These are phyloP conservation scores for Hysterium pulicare DNA, from an alignment of 2,329 filamentous ascomycete species.

Conservation along the genomic window DNA sequence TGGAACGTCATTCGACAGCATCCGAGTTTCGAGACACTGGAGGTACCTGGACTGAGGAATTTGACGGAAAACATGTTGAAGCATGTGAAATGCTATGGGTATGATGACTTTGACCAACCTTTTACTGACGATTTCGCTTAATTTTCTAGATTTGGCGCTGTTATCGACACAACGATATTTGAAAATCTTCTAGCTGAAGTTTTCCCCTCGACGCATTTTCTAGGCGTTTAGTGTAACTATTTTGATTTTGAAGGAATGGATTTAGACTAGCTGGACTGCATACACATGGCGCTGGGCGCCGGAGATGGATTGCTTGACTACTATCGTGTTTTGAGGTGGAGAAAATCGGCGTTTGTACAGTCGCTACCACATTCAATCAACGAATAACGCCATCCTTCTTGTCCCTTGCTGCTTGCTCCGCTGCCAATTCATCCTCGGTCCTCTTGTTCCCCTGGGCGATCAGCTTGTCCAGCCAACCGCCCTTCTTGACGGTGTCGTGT, in stretches of 20 bases:
- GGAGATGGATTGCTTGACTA: no score
- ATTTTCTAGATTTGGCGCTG: conserved; percentile 2
- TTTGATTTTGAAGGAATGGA: no score
- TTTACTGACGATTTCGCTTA: not conserved
- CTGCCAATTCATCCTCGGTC: conserved; percentile 31
- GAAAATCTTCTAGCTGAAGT: not conserved
- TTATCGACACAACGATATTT: conserved; percentile 2
- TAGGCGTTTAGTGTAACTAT: not conserved
- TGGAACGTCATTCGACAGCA: conserved; percentile 30
- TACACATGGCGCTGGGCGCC: no score
- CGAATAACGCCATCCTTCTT: not conserved
- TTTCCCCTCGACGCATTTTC: not conserved
- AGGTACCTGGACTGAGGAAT: conserved; percentile 14
- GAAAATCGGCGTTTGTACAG: no score
- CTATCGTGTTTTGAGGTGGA: no score
- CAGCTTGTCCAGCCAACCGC: conserved; percentile 29
- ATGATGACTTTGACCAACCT: conserved; percentile 7
- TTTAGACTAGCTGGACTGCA: no score
- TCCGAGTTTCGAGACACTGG: conserved; percentile 18
- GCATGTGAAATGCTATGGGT: conserved; percentile 33
- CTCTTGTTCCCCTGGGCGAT: conserved; percentile 34
- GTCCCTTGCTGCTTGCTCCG: conserved; percentile 11
- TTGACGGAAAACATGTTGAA: conserved; percentile 21
- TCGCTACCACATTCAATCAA: no score
- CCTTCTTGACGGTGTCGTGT: conserved; percentile 28